Conservation (phyloP, 1,284 basidiomycete species). For the Malassezia equina region DNA sequence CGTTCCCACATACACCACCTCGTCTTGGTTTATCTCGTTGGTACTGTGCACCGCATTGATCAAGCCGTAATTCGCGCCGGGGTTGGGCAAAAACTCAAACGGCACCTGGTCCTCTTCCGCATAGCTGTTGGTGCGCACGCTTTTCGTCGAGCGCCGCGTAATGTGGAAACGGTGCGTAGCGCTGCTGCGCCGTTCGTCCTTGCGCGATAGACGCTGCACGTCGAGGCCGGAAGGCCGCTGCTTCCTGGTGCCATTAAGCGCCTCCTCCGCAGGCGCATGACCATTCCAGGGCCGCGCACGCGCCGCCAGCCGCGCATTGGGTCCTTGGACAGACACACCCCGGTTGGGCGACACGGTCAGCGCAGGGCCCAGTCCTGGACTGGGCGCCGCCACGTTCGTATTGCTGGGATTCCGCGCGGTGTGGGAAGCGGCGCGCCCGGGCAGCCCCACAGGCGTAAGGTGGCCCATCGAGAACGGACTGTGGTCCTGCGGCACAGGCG, state of each 20-base stretch:
- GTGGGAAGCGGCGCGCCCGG: constrained; percentile 10
- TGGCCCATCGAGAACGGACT: constrained; percentile 40
- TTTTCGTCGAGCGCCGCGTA: neutral
- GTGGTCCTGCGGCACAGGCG: constrained; percentile 24
- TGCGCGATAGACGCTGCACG: neutral
- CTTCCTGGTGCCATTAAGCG: too few species aligned
- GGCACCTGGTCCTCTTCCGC: constrained; percentile 11
- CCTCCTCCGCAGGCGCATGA: neutral
- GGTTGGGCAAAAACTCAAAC: constrained; percentile 40
- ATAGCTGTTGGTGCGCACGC: neutral
- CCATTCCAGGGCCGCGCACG: neutral
- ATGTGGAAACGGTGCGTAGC: neutral
- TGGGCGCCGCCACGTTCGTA: constrained; percentile 17
- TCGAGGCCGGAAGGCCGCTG: neutral
- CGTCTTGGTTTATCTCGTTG: neutral
- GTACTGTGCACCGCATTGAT: constrained; percentile 41
- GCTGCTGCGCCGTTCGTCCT: neutral
- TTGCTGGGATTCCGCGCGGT: neutral
- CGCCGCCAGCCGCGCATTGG: constrained; percentile 1
- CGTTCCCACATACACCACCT: constrained; percentile 36
- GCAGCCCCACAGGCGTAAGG: constrained; percentile 29
- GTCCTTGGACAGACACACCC: too few species aligned
- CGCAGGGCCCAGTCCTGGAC: neutral
- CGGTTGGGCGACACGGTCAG: neutral
- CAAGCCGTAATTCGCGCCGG: constrained; percentile 44